These are phyloP conservation scores for Fusarium beomiforme DNA, from an alignment of 2,329 filamentous ascomycete species.

Conservation along the genomic window DNA sequence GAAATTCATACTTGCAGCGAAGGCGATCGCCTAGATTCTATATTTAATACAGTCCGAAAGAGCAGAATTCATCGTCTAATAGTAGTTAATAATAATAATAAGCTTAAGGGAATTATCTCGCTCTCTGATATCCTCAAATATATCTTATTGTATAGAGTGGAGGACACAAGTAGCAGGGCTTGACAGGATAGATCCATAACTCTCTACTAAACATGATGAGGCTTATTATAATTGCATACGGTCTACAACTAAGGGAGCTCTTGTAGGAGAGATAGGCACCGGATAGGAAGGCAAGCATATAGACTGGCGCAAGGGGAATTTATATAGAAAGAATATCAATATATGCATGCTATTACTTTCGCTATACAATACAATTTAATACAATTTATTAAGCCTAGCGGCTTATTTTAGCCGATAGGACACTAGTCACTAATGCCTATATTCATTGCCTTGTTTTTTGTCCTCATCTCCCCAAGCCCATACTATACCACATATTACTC, in stretches of 20 bases:
- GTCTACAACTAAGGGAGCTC: slow-evolving; percentile 24
- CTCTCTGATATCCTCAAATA: slow-evolving; percentile 97
- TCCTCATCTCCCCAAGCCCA: too few relatives aligned
- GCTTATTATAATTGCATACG: slow-evolving; percentile 39
- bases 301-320: slow-evolving; percentile 39
- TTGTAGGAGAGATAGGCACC: slow-evolving; percentile 11
- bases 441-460: too few relatives aligned
- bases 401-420: too few relatives aligned
- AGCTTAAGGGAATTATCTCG: slow-evolving; percentile 88
- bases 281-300: slow-evolving; percentile 36
- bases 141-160: slow-evolving; percentile 83
- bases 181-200: too few relatives aligned
- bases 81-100: slow-evolving; percentile 89
- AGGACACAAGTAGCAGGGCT: slow-evolving; percentile 52
- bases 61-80: slow-evolving; percentile 93
- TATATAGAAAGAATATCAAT: slow-evolving; percentile 38
- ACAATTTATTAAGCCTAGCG: too few relatives aligned
- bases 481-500: too few relatives aligned
- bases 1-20: slow-evolving; percentile 97
- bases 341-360: slow-evolving; percentile 39
- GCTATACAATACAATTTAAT: too few relatives aligned
- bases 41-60: slow-evolving; percentile 96
- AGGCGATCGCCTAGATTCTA: slow-evolving; percentile 90
- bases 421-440: too few relatives aligned
- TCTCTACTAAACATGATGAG: too few relatives aligned